Base-by-base conservation (phyloP, 1,139 yeast species). In the Yamadazyma conglobata region DNA sequence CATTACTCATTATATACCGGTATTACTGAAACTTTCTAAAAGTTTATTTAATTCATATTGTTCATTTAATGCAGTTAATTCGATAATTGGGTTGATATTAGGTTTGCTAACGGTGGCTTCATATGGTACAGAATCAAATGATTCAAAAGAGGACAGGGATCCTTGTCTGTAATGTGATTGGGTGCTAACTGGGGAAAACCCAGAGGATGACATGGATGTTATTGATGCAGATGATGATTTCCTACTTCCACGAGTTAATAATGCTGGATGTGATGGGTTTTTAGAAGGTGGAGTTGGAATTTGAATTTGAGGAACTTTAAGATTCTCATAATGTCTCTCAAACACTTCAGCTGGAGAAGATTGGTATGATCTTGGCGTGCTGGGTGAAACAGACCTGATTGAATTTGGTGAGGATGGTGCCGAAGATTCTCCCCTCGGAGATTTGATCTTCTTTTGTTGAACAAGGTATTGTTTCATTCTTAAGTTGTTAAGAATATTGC, bases 401-500 rank as follows among this genome's bases (percentile, higher is more conserved):
- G 21, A 4, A 15, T 12, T 24, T 17, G 29, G 17, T 16, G 33
- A 27, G 15, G 23, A 15, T 7, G 30, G 23, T n/a, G 24, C 14
- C 11, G 10, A 27, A 22, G 37, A 24, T 13, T 28, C 24, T n/a
- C 17, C 28, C 12, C 25, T 22, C 14, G 43, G 33, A 9, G 43
- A 35, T 9, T 9, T 13, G 17, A 38, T 32, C 7, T 28, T 28
- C 18, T 25, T 43, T 41, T 59, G 63, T 28, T 53, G 48, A 26
- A 46, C 40, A 36, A 63, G 47, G 46, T 50, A 63, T 39, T 50
- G 54, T 41, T 60, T 58, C 61, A 66, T 50, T 54, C 61, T 63
- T 39, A 53, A 50, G 11, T 59, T 42, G 40, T 54, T 68, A 52
- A 69, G 64, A 48, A 80, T 56, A 42, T 78, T 84, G 30, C 59